Evolutionary conservation across 345 rosid genomes (phyloP), one percentile per base, ranked within the genome.

Genomic region (Garcia nutans): DNA sequence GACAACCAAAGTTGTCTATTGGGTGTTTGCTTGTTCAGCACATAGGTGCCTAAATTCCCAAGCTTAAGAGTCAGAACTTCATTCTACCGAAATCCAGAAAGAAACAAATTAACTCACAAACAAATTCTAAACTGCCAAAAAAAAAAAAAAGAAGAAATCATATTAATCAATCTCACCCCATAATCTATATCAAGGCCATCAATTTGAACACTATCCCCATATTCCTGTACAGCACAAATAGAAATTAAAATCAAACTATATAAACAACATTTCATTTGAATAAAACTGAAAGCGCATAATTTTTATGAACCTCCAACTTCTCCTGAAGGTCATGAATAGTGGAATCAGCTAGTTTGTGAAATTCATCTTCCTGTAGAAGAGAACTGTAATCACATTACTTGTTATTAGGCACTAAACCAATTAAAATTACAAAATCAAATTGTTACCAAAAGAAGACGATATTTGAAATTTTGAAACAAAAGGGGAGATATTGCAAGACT

Each of bases 1-100:
- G 98, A 91, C 64, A 93, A 83, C 97, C 99, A 89, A 75, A 95
- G 89, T 80, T 95, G 97, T 68, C 97, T 84, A 83, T 93, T 93
- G 5, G 97, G 97, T 22, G 97, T 88, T 82, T 92, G 97, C 76
- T 95, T 95, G 72, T 95, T 95, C 83, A 95, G 68, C 42, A 93
- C 96, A 81, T 90, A 95, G 42, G 99, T 91, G 82, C 97, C 99
- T 58, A 86, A 70, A 74, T 85, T 83, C 79, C 97, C 98, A 24
- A 93, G 91, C 84, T 90, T 95, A 22, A 93, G 72, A 10, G 96
- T 93, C 72, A 93, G 85, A 73, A 93, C 99, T 87, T 93, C 97
- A 85, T 95, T 93, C 97, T 94, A 84, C 54, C 60, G 79, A 76
- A 71, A 56, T 41, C 28, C 65, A 67, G 56, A 47, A 69, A 64